phyloP scores from a whole-genome alignment of 148 eudicot species.

The Chenopodium formosanum region DNA sequence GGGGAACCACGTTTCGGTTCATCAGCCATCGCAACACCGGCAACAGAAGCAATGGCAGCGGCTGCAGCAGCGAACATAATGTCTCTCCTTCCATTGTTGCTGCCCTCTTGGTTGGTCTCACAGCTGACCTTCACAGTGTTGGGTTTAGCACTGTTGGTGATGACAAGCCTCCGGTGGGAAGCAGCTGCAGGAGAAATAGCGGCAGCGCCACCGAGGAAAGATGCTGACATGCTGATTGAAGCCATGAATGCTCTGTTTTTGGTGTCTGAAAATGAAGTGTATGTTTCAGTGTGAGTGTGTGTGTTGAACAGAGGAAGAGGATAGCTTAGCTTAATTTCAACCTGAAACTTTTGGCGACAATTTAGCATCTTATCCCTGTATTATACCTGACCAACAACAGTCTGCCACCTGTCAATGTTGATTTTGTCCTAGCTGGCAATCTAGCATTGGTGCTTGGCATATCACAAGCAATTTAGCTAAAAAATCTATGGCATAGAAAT shows the following conservation, averaged over 20 bases:
- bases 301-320: neutral
- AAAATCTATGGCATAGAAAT: neutral
- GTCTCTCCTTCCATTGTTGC: constrained; percentile 44
- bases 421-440: constrained; percentile 7
- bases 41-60: constrained; percentile 37
- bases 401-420: constrained; percentile 22
- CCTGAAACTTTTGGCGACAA: constrained; percentile 16
- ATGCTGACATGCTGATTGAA: constrained; percentile 39
- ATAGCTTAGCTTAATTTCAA: constrained; percentile 11
- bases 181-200: neutral
- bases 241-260: constrained; percentile 28
- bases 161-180: constrained; percentile 17
- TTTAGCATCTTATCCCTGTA: constrained; percentile 24
- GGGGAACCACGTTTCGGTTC: constrained; percentile 42
- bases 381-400: constrained; percentile 15
- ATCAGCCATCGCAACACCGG: constrained; percentile 32
- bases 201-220: constrained; percentile 17
- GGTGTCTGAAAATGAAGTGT: neutral
- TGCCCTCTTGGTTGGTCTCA: constrained; percentile 26
- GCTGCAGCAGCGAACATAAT: constrained; percentile 43
- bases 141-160: constrained; percentile 31
- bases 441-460: constrained; percentile 12
- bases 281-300: neutral
- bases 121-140: constrained; percentile 24
- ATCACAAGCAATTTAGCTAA: neutral